Conservation (phyloP, 1,284 basidiomycete species). For the Heliocybe sulcata region DNA sequence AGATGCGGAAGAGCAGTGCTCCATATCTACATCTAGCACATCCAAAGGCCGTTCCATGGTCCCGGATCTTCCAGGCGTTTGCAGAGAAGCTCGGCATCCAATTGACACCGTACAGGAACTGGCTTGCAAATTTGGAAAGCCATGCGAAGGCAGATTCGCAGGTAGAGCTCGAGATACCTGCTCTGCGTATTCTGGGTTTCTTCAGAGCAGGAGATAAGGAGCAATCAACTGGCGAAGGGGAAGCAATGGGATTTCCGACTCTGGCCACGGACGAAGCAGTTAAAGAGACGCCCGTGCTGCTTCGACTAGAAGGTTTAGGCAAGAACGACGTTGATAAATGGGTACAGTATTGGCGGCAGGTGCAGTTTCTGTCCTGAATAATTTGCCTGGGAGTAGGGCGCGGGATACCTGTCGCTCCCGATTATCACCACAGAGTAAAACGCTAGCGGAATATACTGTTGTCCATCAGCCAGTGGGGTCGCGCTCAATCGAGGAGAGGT, state of each 20-base stretch:
- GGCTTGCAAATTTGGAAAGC: neutral
- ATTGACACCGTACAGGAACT: neutral
- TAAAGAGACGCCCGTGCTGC: neutral
- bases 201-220: neutral
- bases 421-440: no score
- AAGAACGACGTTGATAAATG: neutral
- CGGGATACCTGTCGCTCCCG: no score
- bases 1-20: neutral
- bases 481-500: no score
- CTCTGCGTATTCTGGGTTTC: neutral
- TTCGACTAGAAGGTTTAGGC: neutral
- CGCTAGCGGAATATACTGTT: no score
- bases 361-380: no score
- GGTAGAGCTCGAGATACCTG: neutral
- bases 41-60: slow-evolving; percentile 15
- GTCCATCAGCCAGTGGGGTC: no score
- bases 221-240: neutral
- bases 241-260: no score
- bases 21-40: slow-evolving; percentile 14
- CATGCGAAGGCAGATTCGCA: neutral
- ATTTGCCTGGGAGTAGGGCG: no score
- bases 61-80: neutral
- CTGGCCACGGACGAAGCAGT: neutral
- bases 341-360: neutral
- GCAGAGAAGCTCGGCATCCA: neutral